phyloP scores from a whole-genome alignment of 192 early-diverging fungal species.

The Dispira simplex region DNA sequence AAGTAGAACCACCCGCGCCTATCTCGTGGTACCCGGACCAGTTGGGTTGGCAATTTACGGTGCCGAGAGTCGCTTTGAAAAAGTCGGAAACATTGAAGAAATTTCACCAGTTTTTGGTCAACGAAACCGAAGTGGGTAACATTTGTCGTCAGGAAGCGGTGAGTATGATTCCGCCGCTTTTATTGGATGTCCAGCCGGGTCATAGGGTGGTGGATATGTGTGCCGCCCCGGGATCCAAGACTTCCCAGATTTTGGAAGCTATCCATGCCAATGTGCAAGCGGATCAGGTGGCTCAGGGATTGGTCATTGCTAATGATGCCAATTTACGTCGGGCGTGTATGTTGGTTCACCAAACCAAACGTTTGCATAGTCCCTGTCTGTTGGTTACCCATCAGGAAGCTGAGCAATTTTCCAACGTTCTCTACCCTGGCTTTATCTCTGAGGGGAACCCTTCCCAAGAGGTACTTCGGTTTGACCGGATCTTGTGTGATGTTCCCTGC shows the following conservation, averaged over 20 bases:
- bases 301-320: slow-evolving; percentile 95
- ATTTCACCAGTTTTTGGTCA: slow-evolving; percentile 90
- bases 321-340: slow-evolving; percentile 82
- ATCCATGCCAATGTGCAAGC: slow-evolving; percentile 43
- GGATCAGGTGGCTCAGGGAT: slow-evolving; percentile 43
- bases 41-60: slow-evolving; percentile 76
- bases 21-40: slow-evolving; percentile 83
- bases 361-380: slow-evolving; percentile 82
- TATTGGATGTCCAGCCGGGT: slow-evolving; percentile 77
- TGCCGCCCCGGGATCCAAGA: slow-evolving; percentile 97
- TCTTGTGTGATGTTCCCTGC: slow-evolving; percentile 96
- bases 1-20: slow-evolving; percentile 56
- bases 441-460: slow-evolving; percentile 14
- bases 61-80: slow-evolving; percentile 57
- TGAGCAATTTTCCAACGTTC: slow-evolving; percentile 67
- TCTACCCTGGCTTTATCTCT: slow-evolving; percentile 8
- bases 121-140: slow-evolving; percentile 98
- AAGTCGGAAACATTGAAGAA: slow-evolving; percentile 56
- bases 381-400: slow-evolving; percentile 96
- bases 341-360: slow-evolving; percentile 91
- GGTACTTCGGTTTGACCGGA: slow-evolving; percentile 83
- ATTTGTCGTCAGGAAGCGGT: slow-evolving; percentile 93
- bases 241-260: slow-evolving; percentile 79
- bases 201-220: slow-evolving; percentile 92
- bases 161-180: slow-evolving; percentile 93